Base-by-base conservation (phyloP, 2,329 filamentous ascomycete species). In the Davidsoniella neocaledoniae region DNA sequence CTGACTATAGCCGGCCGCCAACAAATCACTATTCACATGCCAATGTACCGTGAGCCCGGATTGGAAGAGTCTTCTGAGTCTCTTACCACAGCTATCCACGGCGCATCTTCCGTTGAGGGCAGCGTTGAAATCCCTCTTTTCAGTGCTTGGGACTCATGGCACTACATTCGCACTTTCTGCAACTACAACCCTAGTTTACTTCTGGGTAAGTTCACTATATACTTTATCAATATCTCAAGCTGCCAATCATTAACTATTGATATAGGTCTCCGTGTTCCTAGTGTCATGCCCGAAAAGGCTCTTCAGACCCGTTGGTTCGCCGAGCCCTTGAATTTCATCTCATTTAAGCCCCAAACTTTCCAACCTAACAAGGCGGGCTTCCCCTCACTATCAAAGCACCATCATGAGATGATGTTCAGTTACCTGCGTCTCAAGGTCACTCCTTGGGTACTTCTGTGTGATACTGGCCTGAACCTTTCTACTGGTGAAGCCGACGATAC, bases 61-160 rank as follows among this genome's bases (percentile, higher is more conserved):
- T 58, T 71, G 5, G 76, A 78, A 45, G 68, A 76, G 50, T 62
- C 68, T 48, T 59, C 65, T 19, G 65, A 70, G n/a, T 70, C 72
- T 36, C 65, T 84, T 10, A 72, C 76, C 4, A 68, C 43, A 19
- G 39, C 38, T 50, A 26, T 51, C 7, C 37, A 50, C n/a, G 47
- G 44, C n/a, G 41, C 3, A 25, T 71, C 48, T 40, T n/a, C 39
- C 10, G 21, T 43, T 53, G 54, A 63, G 1, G 60, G 63, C 10
- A 56, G 63, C 33, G 58, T 58, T 5, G 72, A 77, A 19, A 67
- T 81, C 53, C 82, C 90, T 58, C 63, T 83, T 0, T 91, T 86
- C 63, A 80, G 80, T 48, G 74, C 81, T 2, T 98, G 93, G 93
- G 88, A 96, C 64, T 81, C 83, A 1, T 98, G 91, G 91, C 82